These are phyloP conservation scores for Rhododendron kiyosumense DNA, from an alignment of 148 eudicot genomes.

Conservation along the genomic window DNA sequence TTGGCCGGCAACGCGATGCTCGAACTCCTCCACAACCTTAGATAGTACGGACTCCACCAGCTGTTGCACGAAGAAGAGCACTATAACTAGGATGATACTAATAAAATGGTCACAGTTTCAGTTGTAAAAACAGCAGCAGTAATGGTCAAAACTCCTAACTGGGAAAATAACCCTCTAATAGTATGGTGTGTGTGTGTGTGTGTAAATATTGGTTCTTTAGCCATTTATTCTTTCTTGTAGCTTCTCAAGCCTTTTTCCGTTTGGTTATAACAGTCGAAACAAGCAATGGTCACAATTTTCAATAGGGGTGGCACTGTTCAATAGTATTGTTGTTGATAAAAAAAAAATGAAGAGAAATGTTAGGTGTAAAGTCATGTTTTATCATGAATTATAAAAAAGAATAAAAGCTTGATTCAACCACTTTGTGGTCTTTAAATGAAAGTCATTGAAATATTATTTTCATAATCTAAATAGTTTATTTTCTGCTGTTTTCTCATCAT, in stretches of 20 bases:
- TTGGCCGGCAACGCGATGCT: constrained; percentile 62
- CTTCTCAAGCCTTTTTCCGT: not conserved
- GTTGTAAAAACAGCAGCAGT: not conserved
- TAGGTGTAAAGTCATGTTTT: not conserved
- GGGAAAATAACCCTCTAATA: not conserved
- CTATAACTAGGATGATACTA: not conserved
- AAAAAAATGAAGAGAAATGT: too few species aligned
- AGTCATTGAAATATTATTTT: too few species aligned
- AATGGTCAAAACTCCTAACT: not conserved
- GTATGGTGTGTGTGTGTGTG: not conserved
- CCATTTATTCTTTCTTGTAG: not conserved
- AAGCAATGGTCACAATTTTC: too few species aligned
- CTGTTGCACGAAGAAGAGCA: constrained; percentile 37
- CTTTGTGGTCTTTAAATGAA: too few species aligned
- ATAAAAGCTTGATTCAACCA: not conserved
- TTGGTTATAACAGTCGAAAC: not conserved
- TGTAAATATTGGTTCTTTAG: not conserved
- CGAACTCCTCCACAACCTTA: constrained; percentile 89
- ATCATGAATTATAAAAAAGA: not conserved
- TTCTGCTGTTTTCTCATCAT: too few species aligned
- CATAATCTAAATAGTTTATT: too few species aligned
- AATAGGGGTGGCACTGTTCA: too few species aligned
- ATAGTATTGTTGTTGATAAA: not conserved
- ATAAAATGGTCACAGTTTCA: not conserved
- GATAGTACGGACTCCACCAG: constrained; percentile 76